phyloP scores from a whole-genome alignment of 2,329 filamentous ascomycete genomes.

The Pezicula radicicola region DNA sequence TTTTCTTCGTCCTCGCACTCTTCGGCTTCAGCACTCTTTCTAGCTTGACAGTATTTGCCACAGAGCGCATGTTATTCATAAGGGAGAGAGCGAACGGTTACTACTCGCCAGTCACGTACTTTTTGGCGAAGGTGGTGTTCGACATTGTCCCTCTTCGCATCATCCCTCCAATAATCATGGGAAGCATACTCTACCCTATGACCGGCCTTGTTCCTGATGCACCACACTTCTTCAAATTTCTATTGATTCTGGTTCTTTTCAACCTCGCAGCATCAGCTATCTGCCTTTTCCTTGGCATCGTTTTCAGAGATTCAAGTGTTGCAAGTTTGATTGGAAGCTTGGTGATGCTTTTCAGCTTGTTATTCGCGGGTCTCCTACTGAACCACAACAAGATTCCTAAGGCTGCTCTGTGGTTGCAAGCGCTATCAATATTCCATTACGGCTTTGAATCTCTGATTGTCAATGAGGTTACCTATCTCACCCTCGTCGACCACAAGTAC shows the following conservation, averaged over 20 bases:
- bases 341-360: constrained; percentile 94
- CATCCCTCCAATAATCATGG: constrained; percentile 92
- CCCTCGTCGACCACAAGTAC: constrained; percentile 90
- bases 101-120: constrained; percentile 92
- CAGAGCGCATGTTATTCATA: constrained; percentile 86
- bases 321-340: constrained; percentile 91
- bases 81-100: constrained; percentile 95
- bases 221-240: constrained; percentile 84
- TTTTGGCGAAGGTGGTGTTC: constrained; percentile 94
- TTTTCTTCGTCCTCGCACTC: constrained; percentile 94
- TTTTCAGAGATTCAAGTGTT: constrained; percentile 87
- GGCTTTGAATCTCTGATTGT: constrained; percentile 95
- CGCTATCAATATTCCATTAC: constrained; percentile 96
- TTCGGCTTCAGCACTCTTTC: constrained; percentile 97
- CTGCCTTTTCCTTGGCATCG: constrained; percentile 92
- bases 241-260: constrained; percentile 90
- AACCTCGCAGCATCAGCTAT: constrained; percentile 92
- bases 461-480: constrained; percentile 90
- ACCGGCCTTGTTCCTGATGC: constrained; percentile 83
- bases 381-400: constrained; percentile 92
- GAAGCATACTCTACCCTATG: constrained; percentile 96
- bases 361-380: constrained; percentile 90
- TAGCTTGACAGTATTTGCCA: constrained; percentile 87
- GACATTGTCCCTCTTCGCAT: constrained; percentile 94
- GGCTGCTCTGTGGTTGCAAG: constrained; percentile 85